Evolutionary conservation across 2,329 filamentous ascomycete species (phyloP), one percentile per base, ranked within the genome.

Genomic region (Chaetoscypha palmicola): DNA sequence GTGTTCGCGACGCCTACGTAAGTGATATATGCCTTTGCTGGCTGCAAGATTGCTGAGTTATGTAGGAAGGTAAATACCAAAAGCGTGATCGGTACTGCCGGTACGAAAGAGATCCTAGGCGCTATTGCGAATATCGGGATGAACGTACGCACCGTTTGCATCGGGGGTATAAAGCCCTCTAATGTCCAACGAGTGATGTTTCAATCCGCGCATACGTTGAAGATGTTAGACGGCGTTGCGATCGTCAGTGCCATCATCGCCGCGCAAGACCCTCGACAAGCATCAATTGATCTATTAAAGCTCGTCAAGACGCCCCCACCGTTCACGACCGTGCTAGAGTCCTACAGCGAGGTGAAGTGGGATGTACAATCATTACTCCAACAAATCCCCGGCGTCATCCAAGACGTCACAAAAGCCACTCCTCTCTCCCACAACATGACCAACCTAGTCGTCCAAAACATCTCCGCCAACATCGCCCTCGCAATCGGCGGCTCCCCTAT

Each of bases 371-470:
- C 31, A 2, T 40, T 60, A 14, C 38, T 61, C 11, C n/a, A 45
- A 3, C 41, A 51, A 43, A 41, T 57, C 8, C 52, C 53, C 17
- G 40, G 55, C 3, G 66, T 85, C 14, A 70, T 94, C 33, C 69
- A 68, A 47, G 70, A 72, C 4, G 74, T 95, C 37, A 76, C 76
- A 4, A 62, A 69, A 2, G 71, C 66, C 33, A 81, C 76, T 45
- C 89, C 90, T 0, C 72, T 97, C 17, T 85, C 84, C 39, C 91
- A 97, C 67, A 96, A 95, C 66, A 97, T 97, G 87, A 97, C 92
- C 41, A 97, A 97, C 62, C 73, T 90, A 41, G 91, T 97, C 0
- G 91, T 96, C 17, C 89, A 95, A 59, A 95, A 96, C 66, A 86
- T 97, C 58, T 86, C 90, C 12, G 91, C 92, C 41, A 96, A 94